Evolutionary conservation across 1,284 basidiomycete species (phyloP).

Genomic region (Caloboletus firmus): DNA sequence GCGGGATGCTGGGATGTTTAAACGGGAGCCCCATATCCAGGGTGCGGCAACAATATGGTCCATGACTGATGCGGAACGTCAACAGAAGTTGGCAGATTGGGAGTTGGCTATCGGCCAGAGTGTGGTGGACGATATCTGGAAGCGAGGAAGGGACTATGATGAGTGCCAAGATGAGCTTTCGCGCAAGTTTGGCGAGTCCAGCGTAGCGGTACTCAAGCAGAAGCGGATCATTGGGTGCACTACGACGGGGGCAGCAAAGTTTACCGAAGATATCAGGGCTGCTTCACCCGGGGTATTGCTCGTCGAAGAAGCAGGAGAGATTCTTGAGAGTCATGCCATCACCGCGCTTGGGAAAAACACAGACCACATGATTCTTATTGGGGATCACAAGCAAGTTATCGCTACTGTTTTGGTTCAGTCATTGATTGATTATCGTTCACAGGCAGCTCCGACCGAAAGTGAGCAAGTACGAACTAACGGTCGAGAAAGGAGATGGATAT

Average conservation of each 20-base stretch:
- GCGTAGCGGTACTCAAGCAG: slow-evolving; percentile 36
- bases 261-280: slow-evolving; percentile 44
- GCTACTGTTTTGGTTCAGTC: neutral
- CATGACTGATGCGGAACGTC: slow-evolving; percentile 38
- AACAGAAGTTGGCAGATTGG: slow-evolving; percentile 41
- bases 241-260: slow-evolving; percentile 66
- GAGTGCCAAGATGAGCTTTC: slow-evolving; percentile 38
- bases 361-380: slow-evolving; percentile 60
- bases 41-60: slow-evolving; percentile 44
- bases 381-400: slow-evolving; percentile 61
- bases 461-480: slow-evolving; percentile 59
- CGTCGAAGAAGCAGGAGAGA: slow-evolving; percentile 71
- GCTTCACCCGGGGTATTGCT: slow-evolving; percentile 52
- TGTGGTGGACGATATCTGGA: slow-evolving; percentile 37
- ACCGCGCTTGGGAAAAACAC: slow-evolving; percentile 50
- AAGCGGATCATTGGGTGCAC: slow-evolving; percentile 65
- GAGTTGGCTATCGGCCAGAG: slow-evolving; percentile 39
- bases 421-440: neutral
- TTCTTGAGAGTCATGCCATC: slow-evolving; percentile 63
- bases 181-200: slow-evolving; percentile 39
- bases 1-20: slow-evolving; percentile 45
- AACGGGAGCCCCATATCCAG: slow-evolving; percentile 25
- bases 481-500: slow-evolving; percentile 62
- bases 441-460: slow-evolving; percentile 72
- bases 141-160: slow-evolving; percentile 43